Evolutionary conservation across 2,329 filamentous ascomycete genomes (phyloP).

Genomic region (Xylariales sp.): DNA sequence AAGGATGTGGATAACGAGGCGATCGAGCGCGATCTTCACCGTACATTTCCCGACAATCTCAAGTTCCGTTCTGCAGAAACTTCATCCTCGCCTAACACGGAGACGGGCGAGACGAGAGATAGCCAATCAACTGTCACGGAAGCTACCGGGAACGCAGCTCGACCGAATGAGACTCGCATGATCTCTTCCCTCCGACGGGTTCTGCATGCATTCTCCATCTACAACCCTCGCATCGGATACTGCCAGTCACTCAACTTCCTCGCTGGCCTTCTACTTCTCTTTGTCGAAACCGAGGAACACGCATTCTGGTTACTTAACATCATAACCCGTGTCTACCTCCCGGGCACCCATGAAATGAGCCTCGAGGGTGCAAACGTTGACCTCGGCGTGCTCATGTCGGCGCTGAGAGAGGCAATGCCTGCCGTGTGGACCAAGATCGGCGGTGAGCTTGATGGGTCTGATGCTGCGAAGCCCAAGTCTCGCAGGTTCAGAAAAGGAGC

Average conservation of each 20-base stretch:
- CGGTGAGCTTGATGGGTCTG: constrained; percentile 59
- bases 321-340: constrained; percentile 81
- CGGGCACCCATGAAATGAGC: constrained; percentile 85
- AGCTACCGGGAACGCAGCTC: constrained; percentile 21
- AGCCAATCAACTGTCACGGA: constrained; percentile 33
- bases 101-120: constrained; percentile 27
- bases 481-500: constrained; percentile 34
- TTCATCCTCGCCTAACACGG: constrained; percentile 25
- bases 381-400: constrained; percentile 85
- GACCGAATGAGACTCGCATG: constrained; percentile 63
- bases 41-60: constrained; percentile 92
- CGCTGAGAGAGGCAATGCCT: constrained; percentile 77
- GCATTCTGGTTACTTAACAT: constrained; percentile 91
- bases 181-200: constrained; percentile 79
- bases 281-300: constrained; percentile 84
- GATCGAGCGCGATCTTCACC: constrained; percentile 88
- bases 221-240: constrained; percentile 89
- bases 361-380: constrained; percentile 92
- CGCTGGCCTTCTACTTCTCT: constrained; percentile 81
- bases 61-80: constrained; percentile 66
- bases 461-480: constrained; percentile 31
- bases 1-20: constrained; percentile 76
- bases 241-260: constrained; percentile 96
- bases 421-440: constrained; percentile 84
- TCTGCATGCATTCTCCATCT: constrained; percentile 81